Evolutionary conservation across 305 asterid genomes (phyloP).

Genomic region (Solanum hybrid): DNA sequence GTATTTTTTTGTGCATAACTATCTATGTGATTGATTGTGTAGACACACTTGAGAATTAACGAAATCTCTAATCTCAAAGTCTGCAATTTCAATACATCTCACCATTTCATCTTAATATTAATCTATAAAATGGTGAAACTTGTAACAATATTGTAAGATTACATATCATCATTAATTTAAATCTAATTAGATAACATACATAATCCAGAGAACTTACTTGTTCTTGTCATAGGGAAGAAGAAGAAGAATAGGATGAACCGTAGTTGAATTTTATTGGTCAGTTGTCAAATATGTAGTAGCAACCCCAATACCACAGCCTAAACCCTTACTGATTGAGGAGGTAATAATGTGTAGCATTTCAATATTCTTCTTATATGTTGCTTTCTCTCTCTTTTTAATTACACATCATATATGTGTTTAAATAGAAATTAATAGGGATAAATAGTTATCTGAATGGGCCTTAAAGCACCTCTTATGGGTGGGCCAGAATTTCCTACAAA

Average conservation of each 20-base stretch:
- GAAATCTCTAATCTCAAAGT: neutral
- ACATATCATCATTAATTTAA: too few relatives aligned
- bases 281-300: neutral
- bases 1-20: neutral
- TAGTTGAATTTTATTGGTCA: neutral
- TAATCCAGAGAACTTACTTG: too few relatives aligned
- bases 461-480: neutral
- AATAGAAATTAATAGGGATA: neutral
- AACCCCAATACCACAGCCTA: neutral
- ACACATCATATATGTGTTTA: neutral
- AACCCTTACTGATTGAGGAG: neutral
- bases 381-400: neutral
- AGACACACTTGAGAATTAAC: neutral
- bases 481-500: neutral
- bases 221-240: too few relatives aligned
- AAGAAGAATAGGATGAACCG: neutral
- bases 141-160: neutral
- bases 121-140: neutral
- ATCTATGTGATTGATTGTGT: neutral
- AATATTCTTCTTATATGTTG: neutral
- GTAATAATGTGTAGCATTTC: too few relatives aligned
- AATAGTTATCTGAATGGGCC: neutral
- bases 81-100: neutral
- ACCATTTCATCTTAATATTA: neutral
- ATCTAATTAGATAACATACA: too few relatives aligned